Percentiles rank a stretch among this genome's conserved stretches.
These are phyloP conservation scores for Colletotrichum truncatum DNA, from an alignment of 2,329 filamentous ascomycete genomes.

Conservation along the genomic window DNA sequence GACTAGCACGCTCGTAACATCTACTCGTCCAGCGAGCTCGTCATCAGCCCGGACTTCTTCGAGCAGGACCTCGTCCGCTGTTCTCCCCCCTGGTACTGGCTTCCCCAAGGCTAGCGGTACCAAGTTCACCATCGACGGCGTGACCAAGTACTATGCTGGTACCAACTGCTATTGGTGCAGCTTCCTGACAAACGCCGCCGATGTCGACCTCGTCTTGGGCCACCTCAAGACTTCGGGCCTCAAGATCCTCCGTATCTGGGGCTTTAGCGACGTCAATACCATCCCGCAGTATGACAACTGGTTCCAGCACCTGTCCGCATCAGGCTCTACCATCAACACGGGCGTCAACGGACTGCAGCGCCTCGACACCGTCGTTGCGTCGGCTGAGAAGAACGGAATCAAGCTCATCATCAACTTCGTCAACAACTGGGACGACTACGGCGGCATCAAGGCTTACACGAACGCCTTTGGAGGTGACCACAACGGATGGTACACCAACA, in stretches of 20 bases:
- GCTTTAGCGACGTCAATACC: constrained; percentile 66
- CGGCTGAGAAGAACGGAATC: constrained; percentile 66
- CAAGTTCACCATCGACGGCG: constrained; percentile 53
- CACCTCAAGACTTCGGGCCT: constrained; percentile 59
- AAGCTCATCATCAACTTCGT: constrained; percentile 73
- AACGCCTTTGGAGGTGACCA: constrained; percentile 64
- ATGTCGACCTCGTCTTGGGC: constrained; percentile 63
- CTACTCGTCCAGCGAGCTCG: constrained; percentile 16
- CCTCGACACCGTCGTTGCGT: constrained; percentile 70
- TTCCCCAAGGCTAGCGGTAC: constrained; percentile 38
- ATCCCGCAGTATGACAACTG: constrained; percentile 40
- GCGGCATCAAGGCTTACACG: constrained; percentile 70
- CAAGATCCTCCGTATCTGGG: constrained; percentile 69
- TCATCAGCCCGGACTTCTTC: constrained; percentile 26
- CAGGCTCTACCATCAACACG: constrained; percentile 67
- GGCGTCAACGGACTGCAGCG: constrained; percentile 66
- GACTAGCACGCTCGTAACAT: constrained; percentile 22
- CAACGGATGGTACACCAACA: constrained; percentile 65
- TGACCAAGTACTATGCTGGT: constrained; percentile 59
- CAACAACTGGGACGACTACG: constrained; percentile 74
- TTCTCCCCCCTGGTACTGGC: too few species aligned
- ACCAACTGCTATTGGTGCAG: constrained; percentile 67
- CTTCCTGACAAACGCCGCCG: constrained; percentile 61
- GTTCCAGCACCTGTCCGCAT: constrained; percentile 61
- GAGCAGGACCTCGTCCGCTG: too few species aligned